Conservation (phyloP, 2,329 filamentous ascomycete genomes). For the Pestalotiopsis sp. region DNA sequence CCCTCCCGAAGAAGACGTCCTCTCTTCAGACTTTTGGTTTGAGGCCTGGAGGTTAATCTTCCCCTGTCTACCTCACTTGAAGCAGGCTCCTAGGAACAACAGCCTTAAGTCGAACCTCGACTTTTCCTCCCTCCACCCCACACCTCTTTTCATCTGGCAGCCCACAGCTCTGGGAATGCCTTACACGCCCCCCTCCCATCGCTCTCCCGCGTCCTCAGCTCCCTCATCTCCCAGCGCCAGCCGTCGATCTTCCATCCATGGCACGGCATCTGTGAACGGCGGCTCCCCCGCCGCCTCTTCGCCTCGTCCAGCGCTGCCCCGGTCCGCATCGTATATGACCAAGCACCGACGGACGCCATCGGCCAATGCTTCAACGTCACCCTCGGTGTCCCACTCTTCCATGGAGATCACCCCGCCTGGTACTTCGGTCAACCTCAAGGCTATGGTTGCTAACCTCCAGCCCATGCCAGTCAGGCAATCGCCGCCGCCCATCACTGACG, state of each 20-base stretch:
- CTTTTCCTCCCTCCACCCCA: conserved; percentile 21
- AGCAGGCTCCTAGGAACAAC: conserved; percentile 25
- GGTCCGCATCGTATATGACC: conserved; percentile 67
- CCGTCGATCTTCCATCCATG: conserved; percentile 59
- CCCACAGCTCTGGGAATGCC: conserved; percentile 64
- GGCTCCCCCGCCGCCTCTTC: conserved; percentile 31
- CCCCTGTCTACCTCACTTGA: conserved; percentile 27
- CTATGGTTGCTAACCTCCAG: conserved; percentile 42
- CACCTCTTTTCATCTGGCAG: conserved; percentile 25
- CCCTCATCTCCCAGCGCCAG: conserved; percentile 58
- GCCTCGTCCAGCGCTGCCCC: conserved; percentile 52
- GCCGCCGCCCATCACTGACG: conserved; percentile 77
- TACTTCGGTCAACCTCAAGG: conserved; percentile 52
- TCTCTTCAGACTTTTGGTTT: conserved; percentile 26
- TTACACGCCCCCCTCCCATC: conserved; percentile 79
- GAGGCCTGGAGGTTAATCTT: conserved; percentile 28
- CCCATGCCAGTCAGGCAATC: conserved; percentile 74
- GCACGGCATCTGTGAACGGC: conserved; percentile 20
- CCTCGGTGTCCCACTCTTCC: conserved; percentile 29
- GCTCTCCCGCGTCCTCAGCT: conserved; percentile 62
- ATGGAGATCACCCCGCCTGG: conserved; percentile 48
- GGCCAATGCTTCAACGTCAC: conserved; percentile 26
- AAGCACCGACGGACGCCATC: conserved; percentile 64
- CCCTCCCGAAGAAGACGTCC: conserved; percentile 18
- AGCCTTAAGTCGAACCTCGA: conserved; percentile 25